These are phyloP conservation scores for Halophytophthora batemanensis DNA, from an alignment of 352 stramenopile genomes.

Conservation along the genomic window DNA sequence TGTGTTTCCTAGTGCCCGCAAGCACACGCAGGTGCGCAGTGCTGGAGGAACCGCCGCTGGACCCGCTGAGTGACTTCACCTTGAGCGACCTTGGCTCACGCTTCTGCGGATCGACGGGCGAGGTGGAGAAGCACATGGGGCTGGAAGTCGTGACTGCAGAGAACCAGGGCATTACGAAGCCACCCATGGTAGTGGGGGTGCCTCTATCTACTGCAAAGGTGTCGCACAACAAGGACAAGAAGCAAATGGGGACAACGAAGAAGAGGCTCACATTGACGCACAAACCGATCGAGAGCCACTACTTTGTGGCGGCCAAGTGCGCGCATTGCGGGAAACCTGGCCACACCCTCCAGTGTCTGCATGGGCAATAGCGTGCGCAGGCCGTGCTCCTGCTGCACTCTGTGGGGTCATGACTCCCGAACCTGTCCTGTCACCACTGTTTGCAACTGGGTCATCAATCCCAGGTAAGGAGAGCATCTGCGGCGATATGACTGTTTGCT, in stretches of 20 bases:
- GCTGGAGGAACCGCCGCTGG: slow-evolving; percentile 59
- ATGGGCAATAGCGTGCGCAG: slow-evolving; percentile 65
- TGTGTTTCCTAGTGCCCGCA: slow-evolving; percentile 57
- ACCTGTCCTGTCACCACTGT: slow-evolving; percentile 65
- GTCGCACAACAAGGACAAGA: slow-evolving; percentile 12
- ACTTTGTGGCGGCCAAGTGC: slow-evolving; percentile 83
- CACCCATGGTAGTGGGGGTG: slow-evolving; percentile 45
- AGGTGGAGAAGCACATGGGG: slow-evolving; percentile 47
- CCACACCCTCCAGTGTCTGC: slow-evolving; percentile 72
- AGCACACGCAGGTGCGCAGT: slow-evolving; percentile 48
- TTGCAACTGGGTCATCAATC: slow-evolving; percentile 67
- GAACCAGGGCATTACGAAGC: slow-evolving; percentile 25
- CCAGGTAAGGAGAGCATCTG: slow-evolving; percentile 26
- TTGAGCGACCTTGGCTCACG: slow-evolving; percentile 75
- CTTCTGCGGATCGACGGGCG: slow-evolving; percentile 47
- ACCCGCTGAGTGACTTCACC: slow-evolving; percentile 84
- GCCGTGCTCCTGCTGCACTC: slow-evolving; percentile 77
- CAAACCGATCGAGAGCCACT: slow-evolving; percentile 64
- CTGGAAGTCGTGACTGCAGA: slow-evolving; percentile 20
- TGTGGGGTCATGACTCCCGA: slow-evolving; percentile 67
- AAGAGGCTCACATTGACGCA: slow-evolving; percentile 17
- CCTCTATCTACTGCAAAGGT: slow-evolving; percentile 35
- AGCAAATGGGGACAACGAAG: slow-evolving; percentile 23
- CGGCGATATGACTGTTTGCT: neutral
- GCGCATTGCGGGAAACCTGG: slow-evolving; percentile 80